Conservation (phyloP, 371 early-diverging fungal genomes). For the Mucor mucedo region DNA sequence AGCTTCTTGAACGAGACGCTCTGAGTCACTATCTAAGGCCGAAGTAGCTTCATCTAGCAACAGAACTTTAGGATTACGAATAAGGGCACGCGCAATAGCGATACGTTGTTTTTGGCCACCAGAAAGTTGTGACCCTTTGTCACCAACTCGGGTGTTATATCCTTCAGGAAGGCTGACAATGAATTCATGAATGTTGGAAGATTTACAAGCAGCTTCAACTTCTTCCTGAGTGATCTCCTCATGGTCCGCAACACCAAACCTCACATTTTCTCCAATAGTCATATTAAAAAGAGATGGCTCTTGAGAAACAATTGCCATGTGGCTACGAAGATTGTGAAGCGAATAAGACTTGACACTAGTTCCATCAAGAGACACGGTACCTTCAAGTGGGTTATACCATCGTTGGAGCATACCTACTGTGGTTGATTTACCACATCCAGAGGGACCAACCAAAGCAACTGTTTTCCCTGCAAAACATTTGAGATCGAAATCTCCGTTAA, state of each 20-base stretch:
- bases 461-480: conserved; percentile 74
- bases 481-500: conserved; percentile 74
- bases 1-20: conserved; percentile 87
- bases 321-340: conserved; percentile 65
- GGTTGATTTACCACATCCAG: conserved; percentile 89
- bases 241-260: conserved; percentile 60
- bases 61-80: conserved; percentile 87
- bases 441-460: conserved; percentile 85
- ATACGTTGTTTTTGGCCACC: conserved; percentile 81
- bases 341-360: conserved; percentile 66
- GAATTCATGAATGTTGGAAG: conserved; percentile 84
- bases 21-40: conserved; percentile 88
- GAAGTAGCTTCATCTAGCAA: conserved; percentile 97
- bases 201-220: conserved; percentile 66
- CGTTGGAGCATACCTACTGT: conserved; percentile 83
- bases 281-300: conserved; percentile 88
- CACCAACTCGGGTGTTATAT: conserved; percentile 83
- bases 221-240: conserved; percentile 51
- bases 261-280: conserved; percentile 81
- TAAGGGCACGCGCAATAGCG: conserved; percentile 70
- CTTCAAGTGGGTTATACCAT: conserved; percentile 79
- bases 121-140: conserved; percentile 71
- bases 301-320: conserved; percentile 87
- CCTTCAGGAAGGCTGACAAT: conserved; percentile 68
- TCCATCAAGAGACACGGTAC: conserved; percentile 67